Conservation (phyloP, 257 asterid species). For the Capsicum baccatum region DNA sequence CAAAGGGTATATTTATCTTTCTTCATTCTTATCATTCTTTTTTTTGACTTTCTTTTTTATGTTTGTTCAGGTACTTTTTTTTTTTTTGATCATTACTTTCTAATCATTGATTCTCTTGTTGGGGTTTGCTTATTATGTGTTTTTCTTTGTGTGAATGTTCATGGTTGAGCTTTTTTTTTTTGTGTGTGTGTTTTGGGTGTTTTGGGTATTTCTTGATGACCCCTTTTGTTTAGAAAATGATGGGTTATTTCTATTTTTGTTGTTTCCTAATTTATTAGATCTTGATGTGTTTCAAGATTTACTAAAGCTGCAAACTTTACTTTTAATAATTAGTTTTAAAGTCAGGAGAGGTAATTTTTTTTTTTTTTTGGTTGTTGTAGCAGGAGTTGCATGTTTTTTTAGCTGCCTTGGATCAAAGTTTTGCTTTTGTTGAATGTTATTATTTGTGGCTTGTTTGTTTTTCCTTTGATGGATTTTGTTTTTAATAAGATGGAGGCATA, state of each 20-base stretch:
- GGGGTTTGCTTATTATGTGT: constrained; percentile 2
- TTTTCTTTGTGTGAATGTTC: background rate
- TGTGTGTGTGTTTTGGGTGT: background rate
- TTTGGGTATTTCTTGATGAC: background rate
- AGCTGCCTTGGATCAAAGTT: constrained; percentile 8
- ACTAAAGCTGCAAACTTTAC: constrained; percentile 16
- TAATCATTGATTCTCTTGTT: background rate
- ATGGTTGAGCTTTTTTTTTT: background rate
- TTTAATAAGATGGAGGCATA: background rate
- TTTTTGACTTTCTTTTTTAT: constrained; percentile 24
- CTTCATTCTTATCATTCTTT: constrained; percentile 28
- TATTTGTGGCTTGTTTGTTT: constrained; percentile 16
- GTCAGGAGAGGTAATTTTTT: background rate
- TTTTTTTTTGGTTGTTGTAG: background rate
- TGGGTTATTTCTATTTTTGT: constrained; percentile 14
- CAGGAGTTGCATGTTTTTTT: background rate
- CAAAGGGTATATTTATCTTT: constrained; percentile 31
- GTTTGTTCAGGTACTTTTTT: constrained; percentile 21
- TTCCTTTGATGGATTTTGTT: constrained; percentile 33
- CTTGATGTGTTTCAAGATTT: constrained; percentile 37
- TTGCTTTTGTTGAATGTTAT: constrained; percentile 31
- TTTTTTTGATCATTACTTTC: constrained; percentile 19
- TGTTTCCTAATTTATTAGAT: constrained; percentile 41
- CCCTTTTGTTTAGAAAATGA: constrained; percentile 4
- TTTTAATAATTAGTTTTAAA: background rate